phyloP scores from a whole-genome alignment of 371 early-diverging fungal species.

The Circinella umbellata region DNA sequence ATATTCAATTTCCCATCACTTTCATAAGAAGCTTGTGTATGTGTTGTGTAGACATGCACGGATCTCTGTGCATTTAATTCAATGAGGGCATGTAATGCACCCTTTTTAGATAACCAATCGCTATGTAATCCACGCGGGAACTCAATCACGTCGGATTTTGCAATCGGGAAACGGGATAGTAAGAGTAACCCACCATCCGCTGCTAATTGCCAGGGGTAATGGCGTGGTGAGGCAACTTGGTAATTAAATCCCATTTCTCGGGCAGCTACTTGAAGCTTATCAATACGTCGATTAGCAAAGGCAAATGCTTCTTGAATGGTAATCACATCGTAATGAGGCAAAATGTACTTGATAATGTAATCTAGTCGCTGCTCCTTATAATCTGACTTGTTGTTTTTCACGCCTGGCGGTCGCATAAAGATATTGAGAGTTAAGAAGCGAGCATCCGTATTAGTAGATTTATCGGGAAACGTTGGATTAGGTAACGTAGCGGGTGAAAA shows the following conservation, averaged over 20 bases:
- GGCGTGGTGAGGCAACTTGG: conserved; percentile 57
- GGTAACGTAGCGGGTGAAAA: conserved; percentile 40
- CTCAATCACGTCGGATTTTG: conserved; percentile 53
- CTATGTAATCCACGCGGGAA: conserved; percentile 72
- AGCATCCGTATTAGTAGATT: conserved; percentile 34
- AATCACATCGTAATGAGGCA: conserved; percentile 78
- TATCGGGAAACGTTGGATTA: conserved; percentile 27
- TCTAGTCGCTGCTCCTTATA: conserved; percentile 76
- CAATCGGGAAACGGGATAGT: conserved; percentile 75
- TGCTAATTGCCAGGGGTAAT: conserved; percentile 62
- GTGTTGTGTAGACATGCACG: conserved; percentile 81
- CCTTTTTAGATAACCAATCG: conserved; percentile 80
- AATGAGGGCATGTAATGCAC: conserved; percentile 78
- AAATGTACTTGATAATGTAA: conserved; percentile 62
- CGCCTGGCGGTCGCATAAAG: conserved; percentile 84
- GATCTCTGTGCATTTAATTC: conserved; percentile 45
- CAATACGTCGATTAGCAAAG: conserved; percentile 65
- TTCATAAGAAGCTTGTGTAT: conserved; percentile 80
- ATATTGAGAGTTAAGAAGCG: conserved; percentile 82
- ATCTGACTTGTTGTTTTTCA: conserved; percentile 76
- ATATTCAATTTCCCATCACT: conserved; percentile 43
- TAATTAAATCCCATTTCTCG: conserved; percentile 68
- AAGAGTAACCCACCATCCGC: conserved; percentile 86
- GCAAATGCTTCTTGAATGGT: conserved; percentile 86
- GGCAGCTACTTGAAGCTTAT: conserved; percentile 62